Conservation (phyloP, 1,284 basidiomycete genomes). For the Tausonia pullulans region DNA sequence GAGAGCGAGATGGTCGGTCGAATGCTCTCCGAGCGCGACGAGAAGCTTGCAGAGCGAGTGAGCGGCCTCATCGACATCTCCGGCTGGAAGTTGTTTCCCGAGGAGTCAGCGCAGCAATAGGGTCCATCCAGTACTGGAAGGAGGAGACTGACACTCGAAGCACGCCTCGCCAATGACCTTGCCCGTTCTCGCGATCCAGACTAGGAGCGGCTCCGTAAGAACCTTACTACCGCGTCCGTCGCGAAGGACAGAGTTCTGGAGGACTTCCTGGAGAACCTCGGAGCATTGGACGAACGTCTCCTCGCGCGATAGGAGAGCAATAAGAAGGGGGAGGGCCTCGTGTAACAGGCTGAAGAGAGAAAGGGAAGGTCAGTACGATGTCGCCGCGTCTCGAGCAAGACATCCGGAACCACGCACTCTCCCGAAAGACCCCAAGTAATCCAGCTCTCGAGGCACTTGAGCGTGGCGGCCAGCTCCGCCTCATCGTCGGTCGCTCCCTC, state of each 20-base stretch:
- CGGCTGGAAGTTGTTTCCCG: conserved; percentile 14
- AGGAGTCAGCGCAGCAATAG: conserved; percentile 1
- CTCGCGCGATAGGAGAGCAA: conserved; percentile 45
- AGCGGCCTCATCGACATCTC: conserved; percentile 43
- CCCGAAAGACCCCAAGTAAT: conserved; percentile 51
- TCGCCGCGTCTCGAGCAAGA: no score
- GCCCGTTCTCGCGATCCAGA: conserved; percentile 56
- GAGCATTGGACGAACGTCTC: conserved; percentile 51
- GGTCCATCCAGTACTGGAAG: no score
- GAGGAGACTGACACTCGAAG: conserved; percentile 6
- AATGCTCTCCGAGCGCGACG: conserved; percentile 70
- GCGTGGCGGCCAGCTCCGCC: conserved; percentile 52
- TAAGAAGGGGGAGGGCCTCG: conserved; percentile 35
- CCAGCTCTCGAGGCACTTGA: conserved; percentile 73
- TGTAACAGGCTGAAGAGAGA: conserved; percentile 38
- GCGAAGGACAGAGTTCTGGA: conserved; percentile 57
- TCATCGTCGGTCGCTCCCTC: conserved; percentile 19
- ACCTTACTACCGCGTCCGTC: conserved; percentile 58
- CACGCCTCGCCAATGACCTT: conserved; percentile 43
- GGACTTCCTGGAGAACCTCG: conserved; percentile 62
- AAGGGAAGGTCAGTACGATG: neutral
- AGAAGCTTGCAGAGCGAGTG: conserved; percentile 67
- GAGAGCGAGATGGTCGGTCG: conserved; percentile 61
- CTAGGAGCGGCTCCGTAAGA: conserved; percentile 66
- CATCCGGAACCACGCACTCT: conserved; percentile 40